These are phyloP conservation scores for Candida chauliodis DNA, from an alignment of 805 yeast genomes.

Conservation along the genomic window DNA sequence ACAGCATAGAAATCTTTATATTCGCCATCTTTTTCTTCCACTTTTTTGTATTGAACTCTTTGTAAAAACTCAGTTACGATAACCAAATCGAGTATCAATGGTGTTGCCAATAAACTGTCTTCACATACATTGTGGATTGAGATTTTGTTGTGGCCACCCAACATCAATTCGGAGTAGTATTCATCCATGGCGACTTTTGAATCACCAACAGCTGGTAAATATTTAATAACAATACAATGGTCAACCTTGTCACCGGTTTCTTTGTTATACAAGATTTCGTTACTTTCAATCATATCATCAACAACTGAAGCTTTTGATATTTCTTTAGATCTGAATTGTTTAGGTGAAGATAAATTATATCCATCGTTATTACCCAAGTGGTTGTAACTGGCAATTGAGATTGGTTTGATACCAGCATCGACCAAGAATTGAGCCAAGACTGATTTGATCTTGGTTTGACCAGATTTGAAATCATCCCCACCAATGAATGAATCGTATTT, in stretches of 20 bases:
- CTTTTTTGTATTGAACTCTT: slow-evolving; percentile 74
- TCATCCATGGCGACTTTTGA: slow-evolving; percentile 98
- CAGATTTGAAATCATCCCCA: slow-evolving; percentile 96
- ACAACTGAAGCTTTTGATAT: slow-evolving; percentile 90
- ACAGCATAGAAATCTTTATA: slow-evolving; percentile 78
- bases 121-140: slow-evolving; percentile 95
- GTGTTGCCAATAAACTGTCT: slow-evolving; percentile 92
- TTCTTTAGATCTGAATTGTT: slow-evolving; percentile 93
- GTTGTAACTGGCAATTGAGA: slow-evolving; percentile 92
- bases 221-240: slow-evolving; percentile 93
- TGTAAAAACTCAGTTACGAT: slow-evolving; percentile 87
- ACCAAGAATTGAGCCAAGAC: slow-evolving; percentile 93
- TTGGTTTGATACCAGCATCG: slow-evolving; percentile 95
- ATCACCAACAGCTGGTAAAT: slow-evolving; percentile 92
- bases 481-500: slow-evolving; percentile 73
- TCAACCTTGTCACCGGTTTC: slow-evolving; percentile 76
- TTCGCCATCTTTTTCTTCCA: slow-evolving; percentile 42
- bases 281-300: slow-evolving; percentile 89
- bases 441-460: slow-evolving; percentile 95
- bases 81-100: slow-evolving; percentile 86
- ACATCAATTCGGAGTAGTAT: slow-evolving; percentile 93
- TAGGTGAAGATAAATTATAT: slow-evolving; percentile 82
- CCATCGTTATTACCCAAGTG: slow-evolving; percentile 98
- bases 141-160: slow-evolving; percentile 95
- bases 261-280: slow-evolving; percentile 77